Conservation (phyloP, 306 rosid species). For the Vigna hirtella region DNA sequence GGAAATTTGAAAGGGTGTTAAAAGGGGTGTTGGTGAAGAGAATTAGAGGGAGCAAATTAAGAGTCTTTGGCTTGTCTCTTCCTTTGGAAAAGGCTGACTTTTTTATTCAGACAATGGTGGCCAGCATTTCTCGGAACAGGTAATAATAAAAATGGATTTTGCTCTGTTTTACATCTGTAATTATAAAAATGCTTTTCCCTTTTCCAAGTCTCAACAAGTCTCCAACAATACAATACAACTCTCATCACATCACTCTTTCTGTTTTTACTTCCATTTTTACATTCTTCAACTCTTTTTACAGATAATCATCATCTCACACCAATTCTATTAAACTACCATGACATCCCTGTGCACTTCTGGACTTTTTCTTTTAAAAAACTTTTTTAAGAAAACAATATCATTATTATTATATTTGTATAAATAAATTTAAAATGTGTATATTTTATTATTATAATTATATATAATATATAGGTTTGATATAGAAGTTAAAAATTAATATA, state of each 20-base stretch:
- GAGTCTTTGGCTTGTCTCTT: conserved; percentile 37
- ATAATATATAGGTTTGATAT: too few relatives aligned
- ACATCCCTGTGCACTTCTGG: too few relatives aligned
- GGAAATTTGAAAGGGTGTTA: conserved; percentile 38
- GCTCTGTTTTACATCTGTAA: not conserved
- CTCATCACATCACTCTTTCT: not conserved
- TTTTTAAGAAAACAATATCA: too few relatives aligned
- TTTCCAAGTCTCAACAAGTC: not conserved
- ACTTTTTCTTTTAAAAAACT: too few relatives aligned
- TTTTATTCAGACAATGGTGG: conserved; percentile 44
- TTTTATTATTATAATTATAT: too few relatives aligned
- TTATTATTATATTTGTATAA: too few relatives aligned
- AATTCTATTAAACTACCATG: too few relatives aligned
- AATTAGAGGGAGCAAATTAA: conserved; percentile 40
- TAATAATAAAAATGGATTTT: conserved; percentile 37
- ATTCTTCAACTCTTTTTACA: not conserved
- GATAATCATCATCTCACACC: too few relatives aligned
- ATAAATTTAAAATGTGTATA: too few relatives aligned
- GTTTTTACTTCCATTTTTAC: not conserved
- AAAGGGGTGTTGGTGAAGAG: conserved; percentile 42
- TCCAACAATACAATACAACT: not conserved
- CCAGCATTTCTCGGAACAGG: conserved; percentile 49
- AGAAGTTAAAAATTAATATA: too few relatives aligned
- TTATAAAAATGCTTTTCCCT: not conserved
- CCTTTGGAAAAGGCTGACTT: conserved; percentile 7